Evolutionary conservation across 2,329 filamentous ascomycete species (phyloP).

Genomic region (Dothideomycetes sp.): DNA sequence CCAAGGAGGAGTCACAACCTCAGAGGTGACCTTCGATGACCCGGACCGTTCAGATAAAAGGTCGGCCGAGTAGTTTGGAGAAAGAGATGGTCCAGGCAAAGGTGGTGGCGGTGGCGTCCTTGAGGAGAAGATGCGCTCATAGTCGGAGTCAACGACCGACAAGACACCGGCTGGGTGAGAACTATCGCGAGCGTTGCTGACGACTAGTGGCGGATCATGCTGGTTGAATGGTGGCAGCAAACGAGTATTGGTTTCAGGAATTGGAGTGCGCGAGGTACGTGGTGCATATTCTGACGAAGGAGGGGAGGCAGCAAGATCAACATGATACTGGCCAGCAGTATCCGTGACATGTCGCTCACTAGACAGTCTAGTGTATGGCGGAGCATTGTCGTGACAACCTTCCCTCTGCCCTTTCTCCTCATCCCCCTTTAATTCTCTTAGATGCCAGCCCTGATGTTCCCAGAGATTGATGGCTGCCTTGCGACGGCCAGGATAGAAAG

Average conservation of each 20-base stretch:
- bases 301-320: slow-evolving; percentile 1
- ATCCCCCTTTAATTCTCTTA: not conserved
- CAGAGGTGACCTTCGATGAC: not conserved
- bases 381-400: not conserved
- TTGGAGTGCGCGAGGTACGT: not conserved
- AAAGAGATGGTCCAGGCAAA: not conserved
- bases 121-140: slow-evolving; percentile 1
- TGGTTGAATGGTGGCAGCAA: not conserved
- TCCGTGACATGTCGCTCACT: not conserved
- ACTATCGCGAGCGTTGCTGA: not conserved
- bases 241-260: not conserved
- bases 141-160: not conserved
- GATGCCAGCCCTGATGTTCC: slow-evolving; percentile 3
- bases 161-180: not conserved
- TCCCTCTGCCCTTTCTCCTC: not conserved
- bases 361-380: not conserved
- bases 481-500: slow-evolving; percentile 5
- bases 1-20: not conserved
- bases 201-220: not conserved
- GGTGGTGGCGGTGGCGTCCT: not conserved
- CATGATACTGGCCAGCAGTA: not conserved
- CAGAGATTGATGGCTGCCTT: slow-evolving; percentile 1
- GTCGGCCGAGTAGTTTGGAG: slow-evolving; percentile 1
- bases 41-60: not conserved
- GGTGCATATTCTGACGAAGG: slow-evolving; percentile 3